Conservation (phyloP, 2,329 filamentous ascomycete species). For the Colletotrichum gigasporum region DNA sequence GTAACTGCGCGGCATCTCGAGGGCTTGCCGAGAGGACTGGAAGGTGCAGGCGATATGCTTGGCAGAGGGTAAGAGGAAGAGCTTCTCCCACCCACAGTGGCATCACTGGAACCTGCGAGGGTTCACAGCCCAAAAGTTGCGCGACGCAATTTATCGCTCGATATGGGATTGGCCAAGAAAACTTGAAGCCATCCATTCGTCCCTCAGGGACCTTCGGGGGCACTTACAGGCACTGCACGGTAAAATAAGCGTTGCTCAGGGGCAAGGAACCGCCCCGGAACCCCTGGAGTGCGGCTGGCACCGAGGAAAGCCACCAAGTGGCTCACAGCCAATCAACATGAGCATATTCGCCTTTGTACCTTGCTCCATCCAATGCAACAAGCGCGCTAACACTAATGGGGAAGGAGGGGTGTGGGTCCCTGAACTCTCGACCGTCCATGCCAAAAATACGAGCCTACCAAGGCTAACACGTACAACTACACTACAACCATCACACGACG, state of each 20-base stretch:
- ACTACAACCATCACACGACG: background rate
- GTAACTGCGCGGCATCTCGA: no score
- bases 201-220: background rate
- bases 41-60: no score
- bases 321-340: background rate
- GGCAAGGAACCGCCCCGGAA: constrained; percentile 3
- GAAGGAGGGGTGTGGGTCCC: constrained; percentile 7
- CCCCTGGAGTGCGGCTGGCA: constrained; percentile 24
- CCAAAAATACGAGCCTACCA: constrained; percentile 31
- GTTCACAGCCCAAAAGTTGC: background rate
- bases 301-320: constrained; percentile 5
- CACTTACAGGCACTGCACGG: background rate
- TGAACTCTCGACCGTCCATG: background rate
- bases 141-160: background rate
- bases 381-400: background rate
- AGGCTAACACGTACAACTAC: constrained; percentile 1
- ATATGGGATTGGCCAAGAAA: background rate
- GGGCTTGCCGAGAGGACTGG: background rate
- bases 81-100: background rate
- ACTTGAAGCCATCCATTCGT: background rate
- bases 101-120: background rate
- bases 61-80: no score
- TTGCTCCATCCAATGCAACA: constrained; percentile 4
- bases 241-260: constrained; percentile 24
- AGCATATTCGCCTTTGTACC: background rate